These are phyloP conservation scores for Xylaria sp. DNA, from an alignment of 2,329 filamentous ascomycete genomes.

Conservation along the genomic window DNA sequence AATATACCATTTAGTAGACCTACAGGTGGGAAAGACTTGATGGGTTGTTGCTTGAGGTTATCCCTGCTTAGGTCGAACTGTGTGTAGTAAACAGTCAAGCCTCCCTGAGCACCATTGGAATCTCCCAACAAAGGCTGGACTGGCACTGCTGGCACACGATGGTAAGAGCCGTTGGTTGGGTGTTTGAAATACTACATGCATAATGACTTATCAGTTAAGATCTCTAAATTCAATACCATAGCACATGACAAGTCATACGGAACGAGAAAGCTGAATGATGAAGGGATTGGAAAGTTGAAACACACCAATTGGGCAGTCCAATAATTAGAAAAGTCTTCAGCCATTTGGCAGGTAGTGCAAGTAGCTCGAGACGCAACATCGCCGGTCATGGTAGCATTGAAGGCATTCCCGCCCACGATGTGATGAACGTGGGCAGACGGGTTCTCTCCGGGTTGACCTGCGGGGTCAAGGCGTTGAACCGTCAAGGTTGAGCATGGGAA, in stretches of 20 bases:
- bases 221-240: no score
- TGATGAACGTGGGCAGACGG: conserved; percentile 39
- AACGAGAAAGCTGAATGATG: background rate
- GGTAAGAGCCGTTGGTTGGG: conserved; percentile 45
- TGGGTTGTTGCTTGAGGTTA: conserved; percentile 47
- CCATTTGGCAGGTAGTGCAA: conserved; percentile 46
- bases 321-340: conserved; percentile 46
- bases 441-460: conserved; percentile 32
- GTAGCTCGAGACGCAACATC: conserved; percentile 34
- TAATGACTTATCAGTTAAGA: background rate
- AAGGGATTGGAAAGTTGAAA: background rate
- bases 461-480: conserved; percentile 38
- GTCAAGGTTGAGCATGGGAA: conserved; percentile 38
- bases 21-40: conserved; percentile 56
- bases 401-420: conserved; percentile 40
- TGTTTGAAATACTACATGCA: conserved; percentile 41
- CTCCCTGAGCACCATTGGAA: conserved; percentile 42
- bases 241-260: background rate
- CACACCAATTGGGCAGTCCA: conserved; percentile 25
- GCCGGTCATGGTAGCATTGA: conserved; percentile 37
- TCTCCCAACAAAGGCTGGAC: conserved; percentile 42
- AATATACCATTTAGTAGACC: background rate
- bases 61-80: conserved; percentile 43
- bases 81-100: conserved; percentile 47
- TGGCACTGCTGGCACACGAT: conserved; percentile 41